These are phyloP conservation scores for Blastocystis hominis DNA, from an alignment of 352 stramenopile genomes.

Conservation along the genomic window DNA sequence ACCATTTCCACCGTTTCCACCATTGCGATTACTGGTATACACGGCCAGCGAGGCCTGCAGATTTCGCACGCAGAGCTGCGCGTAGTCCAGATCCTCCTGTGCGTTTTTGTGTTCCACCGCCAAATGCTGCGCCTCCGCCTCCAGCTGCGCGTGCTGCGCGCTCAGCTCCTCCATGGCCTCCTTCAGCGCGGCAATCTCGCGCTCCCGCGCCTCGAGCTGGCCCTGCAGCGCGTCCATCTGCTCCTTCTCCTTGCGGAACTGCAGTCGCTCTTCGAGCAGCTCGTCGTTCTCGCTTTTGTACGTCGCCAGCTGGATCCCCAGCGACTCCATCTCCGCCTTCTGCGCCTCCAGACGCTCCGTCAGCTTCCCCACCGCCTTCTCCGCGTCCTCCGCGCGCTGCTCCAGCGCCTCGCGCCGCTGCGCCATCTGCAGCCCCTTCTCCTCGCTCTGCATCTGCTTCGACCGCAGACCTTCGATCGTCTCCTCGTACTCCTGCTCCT, in stretches of 20 bases:
- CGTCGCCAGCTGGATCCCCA: constrained; percentile 64
- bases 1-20: not conserved
- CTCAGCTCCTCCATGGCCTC: constrained; percentile 64
- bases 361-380: constrained; percentile 63
- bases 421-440: not conserved
- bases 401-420: not conserved
- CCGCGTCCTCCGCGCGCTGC: constrained; percentile 64
- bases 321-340: constrained; percentile 64
- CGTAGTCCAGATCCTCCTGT: constrained; percentile 66
- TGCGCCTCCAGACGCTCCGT: constrained; percentile 60
- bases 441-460: constrained; percentile 59
- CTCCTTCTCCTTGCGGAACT: constrained; percentile 64
- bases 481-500: constrained; percentile 65
- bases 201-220: constrained; percentile 62
- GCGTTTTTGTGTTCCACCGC: constrained; percentile 64
- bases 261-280: constrained; percentile 66
- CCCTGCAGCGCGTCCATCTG: constrained; percentile 63
- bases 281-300: constrained; percentile 68
- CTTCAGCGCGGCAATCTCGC: constrained; percentile 39
- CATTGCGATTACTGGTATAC: not conserved
- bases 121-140: constrained; percentile 62
- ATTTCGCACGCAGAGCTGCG: constrained; percentile 65
- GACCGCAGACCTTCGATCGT: constrained; percentile 67
- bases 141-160: constrained; percentile 62
- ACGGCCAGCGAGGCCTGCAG: constrained; percentile 65